Evolutionary conservation across 164 flowering plant genomes (phyloP), one percentile per base, ranked within the genome.

Genomic region (Litsea cubeba): DNA sequence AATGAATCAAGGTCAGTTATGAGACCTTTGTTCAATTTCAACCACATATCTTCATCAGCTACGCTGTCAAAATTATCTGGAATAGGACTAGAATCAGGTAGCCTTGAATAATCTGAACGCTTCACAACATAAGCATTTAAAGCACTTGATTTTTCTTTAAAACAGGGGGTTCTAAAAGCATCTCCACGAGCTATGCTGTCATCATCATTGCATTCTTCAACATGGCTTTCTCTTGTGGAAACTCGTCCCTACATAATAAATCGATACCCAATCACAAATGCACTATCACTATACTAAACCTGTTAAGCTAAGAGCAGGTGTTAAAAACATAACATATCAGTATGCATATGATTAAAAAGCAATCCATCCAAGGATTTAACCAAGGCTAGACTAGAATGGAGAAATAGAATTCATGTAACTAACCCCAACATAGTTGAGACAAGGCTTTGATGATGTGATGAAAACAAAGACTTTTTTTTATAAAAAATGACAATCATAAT

Each of bases 41-140:
- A 76, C 99, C 99, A 96, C 58, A 86, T 87, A 77, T 96, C 98
- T 84, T 96, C 98, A 83, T 96, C 99, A 75, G 91, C 97, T 68
- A 93, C 81, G 80, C 89, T 77, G 76, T 82, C 83, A 78, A 91
- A 82, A 69, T 83, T 30, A 82, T 90, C 92, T 74, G 94, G 92
- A 74, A 93, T 78, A 58, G 99, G 99, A 77, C 99, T 96, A 74
- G 35, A 86, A 63, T 90, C 97, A 49, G 88, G 83, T 40, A 83
- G 72, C 65, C 69, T 77, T 72, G 88, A 83, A 77, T 87, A 84
- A 74, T 84, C 82, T 72, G 94, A 87, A 66, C 98, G 76, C 72
- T 80, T 91, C 24, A 65, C 87, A 73, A 95, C 99, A 83, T 90
- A 92, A 23, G 82, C 78, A 79, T 81, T 89, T 12, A 87, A 92